Evolutionary conservation across 2,329 filamentous ascomycete genomes (phyloP), one percentile per base, ranked within the genome.

Genomic region (Fusarium paranaense): DNA sequence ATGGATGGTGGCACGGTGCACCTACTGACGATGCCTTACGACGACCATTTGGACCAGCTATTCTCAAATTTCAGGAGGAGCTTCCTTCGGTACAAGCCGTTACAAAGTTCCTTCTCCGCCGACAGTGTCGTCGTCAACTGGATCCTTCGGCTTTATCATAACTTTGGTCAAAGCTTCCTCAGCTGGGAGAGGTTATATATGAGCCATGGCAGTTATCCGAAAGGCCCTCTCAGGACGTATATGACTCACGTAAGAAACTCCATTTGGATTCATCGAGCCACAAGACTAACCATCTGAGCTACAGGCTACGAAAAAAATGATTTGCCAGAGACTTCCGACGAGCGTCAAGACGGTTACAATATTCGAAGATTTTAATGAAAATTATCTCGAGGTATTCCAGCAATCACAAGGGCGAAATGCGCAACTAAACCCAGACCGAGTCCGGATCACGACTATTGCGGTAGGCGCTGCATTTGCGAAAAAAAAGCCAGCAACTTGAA

Each of bases 291-390:
- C 5, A 27, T 25, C 11, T 47, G 2, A 33, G 52, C 14, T 37
- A 38, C 7, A 71, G 65, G 33, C 22, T 64, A 73, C 30, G 10
- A 57, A 14, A 18, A 18, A 25, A 18, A 60, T 54, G 13, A 60
- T 66, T 0, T 45, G 20, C n/a, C 4, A 25, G 20, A n/a, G 16
- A 27, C 25, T 76, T 10, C 25, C 62, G 1, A 37, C 2, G 35
- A 33, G 3, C 14, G 79, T 87, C 35, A 72, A 79, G 18, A 71
- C 1, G 4, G 2, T 76, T 0, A 59, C 11, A 0, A 50, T 71
- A 16, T 76, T 73, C 6, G 69, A 76, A 11, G 73, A 76, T 27
- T 76, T 74, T 0, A 76, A 74, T 4, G 62, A 74, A 38, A 64
- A 38, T 2, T 62, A 70, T 6, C 61, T 73, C 11, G 64, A 64